These are phyloP conservation scores for Alternaria gansuensis DNA, from an alignment of 2,329 filamentous ascomycete species.

Conservation along the genomic window DNA sequence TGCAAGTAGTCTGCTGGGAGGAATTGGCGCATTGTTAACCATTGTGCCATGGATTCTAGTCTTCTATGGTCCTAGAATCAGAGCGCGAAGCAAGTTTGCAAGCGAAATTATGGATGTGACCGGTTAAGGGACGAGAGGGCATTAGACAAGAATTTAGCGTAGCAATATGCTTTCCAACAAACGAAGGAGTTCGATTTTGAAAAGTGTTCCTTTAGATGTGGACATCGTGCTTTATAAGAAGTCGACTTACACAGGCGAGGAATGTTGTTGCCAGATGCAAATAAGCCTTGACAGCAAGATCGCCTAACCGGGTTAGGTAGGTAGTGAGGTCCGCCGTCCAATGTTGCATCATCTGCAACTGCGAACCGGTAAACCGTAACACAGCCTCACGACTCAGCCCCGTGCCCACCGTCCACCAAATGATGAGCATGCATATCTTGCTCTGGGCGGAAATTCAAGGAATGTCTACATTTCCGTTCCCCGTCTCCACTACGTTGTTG, in stretches of 20 bases:
- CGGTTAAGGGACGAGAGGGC: not conserved
- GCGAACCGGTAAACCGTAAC: conserved; percentile 3
- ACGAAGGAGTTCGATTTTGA: not conserved
- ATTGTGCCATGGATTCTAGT: conserved; percentile 88
- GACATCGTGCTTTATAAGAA: not conserved
- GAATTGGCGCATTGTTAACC: conserved; percentile 71
- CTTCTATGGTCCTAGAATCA: conserved; percentile 78
- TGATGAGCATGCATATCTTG: conserved; percentile 1
- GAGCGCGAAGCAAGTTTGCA: conserved; percentile 79
- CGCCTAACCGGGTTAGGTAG: not conserved
- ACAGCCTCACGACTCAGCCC: conserved; percentile 19
- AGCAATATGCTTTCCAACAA: not conserved
- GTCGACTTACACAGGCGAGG: not conserved
- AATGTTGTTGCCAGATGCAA: not conserved
- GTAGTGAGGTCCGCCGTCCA: not conserved
- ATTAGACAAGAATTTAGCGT: conserved; percentile 8
- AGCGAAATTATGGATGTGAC: conserved; percentile 48
- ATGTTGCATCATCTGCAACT: conserved; percentile 18
- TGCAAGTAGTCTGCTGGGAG: conserved; percentile 79
- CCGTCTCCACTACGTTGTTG: not conserved
- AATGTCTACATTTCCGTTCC: not conserved
- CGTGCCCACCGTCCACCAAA: not conserved
- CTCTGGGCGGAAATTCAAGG: not conserved
- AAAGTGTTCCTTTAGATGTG: no score
- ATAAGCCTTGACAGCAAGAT: not conserved